Evolutionary conservation across 78 protist species (phyloP), one percentile per base, ranked within the genome.

Genomic region (Polysphondylium violaceum): DNA sequence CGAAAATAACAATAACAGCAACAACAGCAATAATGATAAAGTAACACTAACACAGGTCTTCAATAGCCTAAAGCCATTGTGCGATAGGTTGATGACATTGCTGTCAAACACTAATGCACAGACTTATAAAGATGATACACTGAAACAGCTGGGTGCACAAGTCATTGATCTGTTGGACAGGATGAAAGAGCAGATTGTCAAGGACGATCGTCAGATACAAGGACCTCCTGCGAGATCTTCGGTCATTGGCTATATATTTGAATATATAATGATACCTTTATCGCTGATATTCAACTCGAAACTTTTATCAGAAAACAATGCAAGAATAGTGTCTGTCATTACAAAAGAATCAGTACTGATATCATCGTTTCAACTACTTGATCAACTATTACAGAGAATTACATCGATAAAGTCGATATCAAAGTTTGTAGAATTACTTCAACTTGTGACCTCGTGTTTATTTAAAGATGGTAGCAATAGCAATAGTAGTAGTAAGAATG

Each of bases 211-310:
- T n/a, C n/a, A n/a, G n/a, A n/a, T n/a, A n/a, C n/a, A n/a, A n/a
- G n/a, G n/a, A n/a, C n/a, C n/a, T n/a, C n/a, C n/a, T n/a, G n/a
- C n/a, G n/a, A n/a, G n/a, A n/a, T n/a, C n/a, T n/a, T n/a, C n/a
- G n/a, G 35, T 65, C 73, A 56, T 38, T 79, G 12, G n/a, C 19
- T 47, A 33, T 33, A 27, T 83, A 16, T 38, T 83, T 1, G 79
- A 67, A 17, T 83, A 83, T 58, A 2, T 83, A 5, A 56, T 68
- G 51, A 67, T 83, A 55, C 91, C 91, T 43, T 36, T 83, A 5
- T 51, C 83, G 23, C 38, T 74, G 47, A 56, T 74, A 23, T 33
- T 74, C 60, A 74, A 74, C 21, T 25, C 79, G 3, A 21, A 40
- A 1, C 21, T 19, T 35, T 23, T 56, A 35, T 36, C 83, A 51